Conservation (phyloP, 2,329 filamentous ascomycete species). For the Rutstroemia sp. region DNA sequence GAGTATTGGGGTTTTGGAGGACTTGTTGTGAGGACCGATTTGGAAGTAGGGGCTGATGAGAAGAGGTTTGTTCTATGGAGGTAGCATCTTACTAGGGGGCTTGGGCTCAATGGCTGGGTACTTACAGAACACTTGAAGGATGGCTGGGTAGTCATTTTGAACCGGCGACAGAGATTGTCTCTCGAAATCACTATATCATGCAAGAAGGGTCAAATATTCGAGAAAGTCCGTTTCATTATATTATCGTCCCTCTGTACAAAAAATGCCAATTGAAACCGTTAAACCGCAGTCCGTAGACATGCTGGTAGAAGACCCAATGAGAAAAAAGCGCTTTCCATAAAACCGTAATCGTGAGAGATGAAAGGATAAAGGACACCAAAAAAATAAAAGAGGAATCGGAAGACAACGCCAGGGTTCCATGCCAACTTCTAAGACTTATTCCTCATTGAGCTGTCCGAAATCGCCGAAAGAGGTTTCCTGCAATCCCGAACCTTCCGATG, state of each 20-base stretch:
- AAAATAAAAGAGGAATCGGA: not conserved
- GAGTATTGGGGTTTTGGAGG: not conserved
- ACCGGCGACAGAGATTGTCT: no score
- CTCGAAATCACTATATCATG: not conserved
- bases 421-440: not conserved
- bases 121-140: no score
- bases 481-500: conserved; percentile 2
- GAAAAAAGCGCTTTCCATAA: conserved; percentile 2
- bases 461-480: not conserved
- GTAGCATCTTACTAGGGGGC: not conserved
- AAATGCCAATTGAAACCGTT: conserved; percentile 3
- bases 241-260: conserved; percentile 8
- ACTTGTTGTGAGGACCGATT: not conserved
- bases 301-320: conserved; percentile 13
- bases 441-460: no score
- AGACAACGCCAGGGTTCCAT: not conserved
- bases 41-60: no score
- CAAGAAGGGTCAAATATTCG: not conserved
- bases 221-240: conserved; percentile 9
- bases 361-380: not conserved
- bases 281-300: conserved; percentile 20
- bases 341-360: not conserved
- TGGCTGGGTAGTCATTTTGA: no score
- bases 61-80: not conserved
- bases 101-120: no score